Conservation (phyloP, 164 flowering plant genomes). For the Liquidambar formosana region DNA sequence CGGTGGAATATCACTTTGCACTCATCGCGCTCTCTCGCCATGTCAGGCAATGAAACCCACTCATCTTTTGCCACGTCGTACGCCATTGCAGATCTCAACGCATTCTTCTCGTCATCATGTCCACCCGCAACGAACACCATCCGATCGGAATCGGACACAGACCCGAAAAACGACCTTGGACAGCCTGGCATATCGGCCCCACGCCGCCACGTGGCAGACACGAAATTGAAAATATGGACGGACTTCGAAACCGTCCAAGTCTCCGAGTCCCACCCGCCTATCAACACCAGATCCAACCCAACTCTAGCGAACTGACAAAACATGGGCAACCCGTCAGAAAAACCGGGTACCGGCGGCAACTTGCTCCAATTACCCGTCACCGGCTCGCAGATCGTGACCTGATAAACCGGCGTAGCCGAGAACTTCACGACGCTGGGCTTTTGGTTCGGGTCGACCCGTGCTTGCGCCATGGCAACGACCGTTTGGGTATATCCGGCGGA, state of each 20-base stretch:
- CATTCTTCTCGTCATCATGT: slow-evolving; percentile 66
- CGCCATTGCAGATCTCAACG: slow-evolving; percentile 52
- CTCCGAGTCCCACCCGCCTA: slow-evolving; percentile 69
- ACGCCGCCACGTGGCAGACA: slow-evolving; percentile 53
- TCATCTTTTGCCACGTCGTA: slow-evolving; percentile 55
- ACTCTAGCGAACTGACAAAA: slow-evolving; percentile 55
- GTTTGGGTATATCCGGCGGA: too few relatives aligned
- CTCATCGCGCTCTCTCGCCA: slow-evolving; percentile 70
- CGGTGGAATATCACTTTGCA: slow-evolving; percentile 47
- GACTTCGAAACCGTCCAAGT: slow-evolving; percentile 39
- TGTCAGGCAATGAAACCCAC: slow-evolving; percentile 64
- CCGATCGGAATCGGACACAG: slow-evolving; percentile 48
- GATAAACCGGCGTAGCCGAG: slow-evolving; percentile 29
- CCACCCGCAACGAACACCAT: slow-evolving; percentile 74
- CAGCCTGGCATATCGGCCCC: slow-evolving; percentile 65
- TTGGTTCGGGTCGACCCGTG: slow-evolving; percentile 24
- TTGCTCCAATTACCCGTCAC: slow-evolving; percentile 44
- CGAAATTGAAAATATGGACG: slow-evolving; percentile 51
- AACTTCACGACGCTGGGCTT: slow-evolving; percentile 6
- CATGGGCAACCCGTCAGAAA: slow-evolving; percentile 46
- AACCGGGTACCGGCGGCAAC: slow-evolving; percentile 46
- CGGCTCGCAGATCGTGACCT: slow-evolving; percentile 47
- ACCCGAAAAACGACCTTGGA: slow-evolving; percentile 53
- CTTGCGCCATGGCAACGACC: too few relatives aligned
- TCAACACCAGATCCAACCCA: slow-evolving; percentile 52